These are phyloP conservation scores for Trichophyton mentagrophytes DNA, from an alignment of 2,329 filamentous ascomycete species.

Conservation along the genomic window DNA sequence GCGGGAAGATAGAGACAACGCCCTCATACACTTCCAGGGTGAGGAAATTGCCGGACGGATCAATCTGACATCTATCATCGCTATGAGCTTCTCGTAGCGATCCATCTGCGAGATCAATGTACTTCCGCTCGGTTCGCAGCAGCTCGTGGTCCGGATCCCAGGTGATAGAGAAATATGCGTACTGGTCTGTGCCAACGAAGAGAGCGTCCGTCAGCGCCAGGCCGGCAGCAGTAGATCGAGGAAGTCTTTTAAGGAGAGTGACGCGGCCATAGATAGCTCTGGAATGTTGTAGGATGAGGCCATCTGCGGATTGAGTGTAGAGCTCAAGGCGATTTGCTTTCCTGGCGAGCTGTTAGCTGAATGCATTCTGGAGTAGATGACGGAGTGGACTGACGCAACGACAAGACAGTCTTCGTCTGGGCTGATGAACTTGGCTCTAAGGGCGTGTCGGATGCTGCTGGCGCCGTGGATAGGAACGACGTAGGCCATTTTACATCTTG, in stretches of 20 bases:
- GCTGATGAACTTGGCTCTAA: constrained; percentile 65
- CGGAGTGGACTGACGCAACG: constrained; percentile 56
- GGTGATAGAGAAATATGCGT: constrained; percentile 77
- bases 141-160: constrained; percentile 55
- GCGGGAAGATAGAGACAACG: constrained; percentile 51
- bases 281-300: constrained; percentile 53
- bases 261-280: constrained; percentile 74
- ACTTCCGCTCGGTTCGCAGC: constrained; percentile 45
- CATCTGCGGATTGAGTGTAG: constrained; percentile 52
- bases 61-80: constrained; percentile 69
- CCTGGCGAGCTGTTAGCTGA: constrained; percentile 33
- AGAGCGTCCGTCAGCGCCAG: constrained; percentile 70
- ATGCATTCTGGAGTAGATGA: constrained; percentile 4
- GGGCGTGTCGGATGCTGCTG: constrained; percentile 78
- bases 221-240: constrained; percentile 22
- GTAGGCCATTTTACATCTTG: constrained; percentile 63
- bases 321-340: constrained; percentile 79
- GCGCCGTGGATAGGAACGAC: constrained; percentile 85
- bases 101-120: constrained; percentile 48
- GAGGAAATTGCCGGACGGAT: constrained; percentile 60
- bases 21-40: constrained; percentile 57
- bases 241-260: constrained; percentile 68
- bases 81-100: constrained; percentile 62
- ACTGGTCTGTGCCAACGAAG: constrained; percentile 81
- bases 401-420: constrained; percentile 69